Conservation (phyloP, 2,329 filamentous ascomycete species). For the Penicillium sp. region DNA sequence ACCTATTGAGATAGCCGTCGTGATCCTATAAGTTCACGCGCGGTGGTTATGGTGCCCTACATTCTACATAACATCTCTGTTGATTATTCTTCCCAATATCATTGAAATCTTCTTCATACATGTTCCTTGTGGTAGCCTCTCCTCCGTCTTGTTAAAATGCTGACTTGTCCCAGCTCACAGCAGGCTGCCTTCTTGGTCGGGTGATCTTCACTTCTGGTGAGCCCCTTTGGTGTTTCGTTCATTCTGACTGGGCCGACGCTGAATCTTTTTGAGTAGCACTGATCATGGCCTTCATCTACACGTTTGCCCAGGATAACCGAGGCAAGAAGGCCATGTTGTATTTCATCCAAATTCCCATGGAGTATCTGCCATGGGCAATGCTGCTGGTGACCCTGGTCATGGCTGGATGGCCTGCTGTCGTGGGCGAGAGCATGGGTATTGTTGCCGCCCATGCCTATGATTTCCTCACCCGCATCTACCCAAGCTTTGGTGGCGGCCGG, state of each 20-base stretch:
- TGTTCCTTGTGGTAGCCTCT: slow-evolving; percentile 21
- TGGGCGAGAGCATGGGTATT: slow-evolving; percentile 69
- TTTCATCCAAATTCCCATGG: slow-evolving; percentile 75
- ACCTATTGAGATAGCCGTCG: slow-evolving; percentile 58
- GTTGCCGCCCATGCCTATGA: slow-evolving; percentile 84
- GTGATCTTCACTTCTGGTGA: slow-evolving; percentile 37
- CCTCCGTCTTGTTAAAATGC: slow-evolving; percentile 17
- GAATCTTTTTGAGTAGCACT: slow-evolving; percentile 48
- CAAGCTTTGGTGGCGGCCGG: slow-evolving; percentile 75
- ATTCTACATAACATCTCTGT: slow-evolving; percentile 37
- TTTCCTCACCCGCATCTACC: slow-evolving; percentile 82
- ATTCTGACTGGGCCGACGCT: background rate
- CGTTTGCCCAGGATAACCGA: slow-evolving; percentile 76
- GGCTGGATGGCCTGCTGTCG: slow-evolving; percentile 51
- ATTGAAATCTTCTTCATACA: slow-evolving; percentile 13
- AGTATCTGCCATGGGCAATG: slow-evolving; percentile 74
- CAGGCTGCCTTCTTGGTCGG: slow-evolving; percentile 34
- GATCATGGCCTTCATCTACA: slow-evolving; percentile 75
- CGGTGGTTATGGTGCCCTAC: slow-evolving; percentile 63
- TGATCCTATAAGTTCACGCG: slow-evolving; percentile 51
- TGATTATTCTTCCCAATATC: slow-evolving; percentile 20
- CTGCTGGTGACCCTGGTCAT: slow-evolving; percentile 68
- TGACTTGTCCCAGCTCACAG: slow-evolving; percentile 35
- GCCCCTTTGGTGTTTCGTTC: slow-evolving; percentile 9
- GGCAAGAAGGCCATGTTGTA: slow-evolving; percentile 71